These are phyloP conservation scores for Ceriops zippeliana DNA, from an alignment of 345 rosid genomes.

Conservation along the genomic window DNA sequence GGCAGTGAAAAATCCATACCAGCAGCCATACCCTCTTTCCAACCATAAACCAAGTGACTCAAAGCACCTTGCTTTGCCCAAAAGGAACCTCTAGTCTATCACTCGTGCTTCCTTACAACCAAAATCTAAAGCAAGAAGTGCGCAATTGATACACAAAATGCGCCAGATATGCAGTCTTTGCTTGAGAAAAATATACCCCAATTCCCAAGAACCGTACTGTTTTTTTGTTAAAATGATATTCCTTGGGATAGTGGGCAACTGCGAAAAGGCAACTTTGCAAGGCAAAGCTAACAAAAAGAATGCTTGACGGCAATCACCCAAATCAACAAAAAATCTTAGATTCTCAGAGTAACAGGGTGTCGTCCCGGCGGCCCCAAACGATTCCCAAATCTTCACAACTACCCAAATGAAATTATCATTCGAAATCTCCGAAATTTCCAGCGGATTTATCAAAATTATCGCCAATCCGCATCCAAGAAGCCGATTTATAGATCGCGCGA, in stretches of 20 bases:
- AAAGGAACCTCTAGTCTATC: not conserved
- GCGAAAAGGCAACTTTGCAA: slow-evolving; percentile 14
- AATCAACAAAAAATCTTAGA: no score
- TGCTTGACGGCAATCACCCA: no score
- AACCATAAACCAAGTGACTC: slow-evolving; percentile 35
- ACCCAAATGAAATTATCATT: slow-evolving; percentile 8
- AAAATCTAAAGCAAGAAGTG: no score
- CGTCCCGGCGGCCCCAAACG: not conserved
- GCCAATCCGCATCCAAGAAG: no score
- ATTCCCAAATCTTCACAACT: slow-evolving; percentile 22
- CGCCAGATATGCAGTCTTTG: no score
- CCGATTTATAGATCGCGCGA: not conserved
- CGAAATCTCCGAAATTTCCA: not conserved
- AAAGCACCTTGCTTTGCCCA: not conserved
- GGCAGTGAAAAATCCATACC: slow-evolving; percentile 62
- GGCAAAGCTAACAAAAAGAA: slow-evolving; percentile 2
- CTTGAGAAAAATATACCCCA: no score
- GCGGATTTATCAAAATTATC: no score
- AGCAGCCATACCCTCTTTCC: slow-evolving; percentile 41
- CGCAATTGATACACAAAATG: no score
- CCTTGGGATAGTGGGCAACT: slow-evolving; percentile 18
- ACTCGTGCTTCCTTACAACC: not conserved
- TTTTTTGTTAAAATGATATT: slow-evolving; percentile 3
- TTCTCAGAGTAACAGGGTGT: no score
- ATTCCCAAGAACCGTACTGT: not conserved